Conservation (phyloP, 768 basidiomycete species). For the Leccinum aurantiacum region DNA sequence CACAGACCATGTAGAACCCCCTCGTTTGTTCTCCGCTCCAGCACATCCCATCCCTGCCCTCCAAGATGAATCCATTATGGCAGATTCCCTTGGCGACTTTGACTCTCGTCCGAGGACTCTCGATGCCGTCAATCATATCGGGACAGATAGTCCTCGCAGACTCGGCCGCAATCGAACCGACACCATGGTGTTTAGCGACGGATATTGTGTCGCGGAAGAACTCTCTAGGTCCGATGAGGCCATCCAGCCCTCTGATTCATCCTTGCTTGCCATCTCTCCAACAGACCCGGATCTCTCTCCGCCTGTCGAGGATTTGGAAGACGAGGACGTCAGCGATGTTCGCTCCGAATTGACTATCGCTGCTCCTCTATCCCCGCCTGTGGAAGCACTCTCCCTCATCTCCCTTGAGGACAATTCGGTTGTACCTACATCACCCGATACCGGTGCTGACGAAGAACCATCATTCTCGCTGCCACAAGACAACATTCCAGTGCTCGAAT, state of each 20-base stretch:
- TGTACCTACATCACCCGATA: background rate
- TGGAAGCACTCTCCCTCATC: conserved; percentile 28
- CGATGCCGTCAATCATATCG: conserved; percentile 13
- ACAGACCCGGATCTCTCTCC: conserved; percentile 8
- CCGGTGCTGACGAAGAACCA: background rate
- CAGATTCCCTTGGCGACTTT: conserved; percentile 6
- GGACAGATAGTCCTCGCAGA: conserved; percentile 43
- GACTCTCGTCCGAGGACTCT: conserved; percentile 24
- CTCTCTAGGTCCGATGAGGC: conserved; percentile 26
- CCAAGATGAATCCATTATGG: conserved; percentile 13
- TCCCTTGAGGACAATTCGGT: conserved; percentile 22
- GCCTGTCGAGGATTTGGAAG: conserved; percentile 21
- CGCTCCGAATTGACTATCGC: conserved; percentile 21
- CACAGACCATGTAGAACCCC: conserved; percentile 38
- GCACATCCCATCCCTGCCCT: conserved; percentile 31
- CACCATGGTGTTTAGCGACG: conserved; percentile 69
- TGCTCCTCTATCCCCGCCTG: conserved; percentile 28
- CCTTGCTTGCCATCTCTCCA: conserved; percentile 15
- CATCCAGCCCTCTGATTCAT: background rate
- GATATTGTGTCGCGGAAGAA: conserved; percentile 39
- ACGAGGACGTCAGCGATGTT: conserved; percentile 27
- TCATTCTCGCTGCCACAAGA: conserved; percentile 3
- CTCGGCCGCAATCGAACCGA: conserved; percentile 62
- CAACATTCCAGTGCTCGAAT: conserved; percentile 11
- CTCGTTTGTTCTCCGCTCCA: conserved; percentile 41